phyloP scores from a whole-genome alignment of 345 rosid species.

The Limnanthes douglasii region DNA sequence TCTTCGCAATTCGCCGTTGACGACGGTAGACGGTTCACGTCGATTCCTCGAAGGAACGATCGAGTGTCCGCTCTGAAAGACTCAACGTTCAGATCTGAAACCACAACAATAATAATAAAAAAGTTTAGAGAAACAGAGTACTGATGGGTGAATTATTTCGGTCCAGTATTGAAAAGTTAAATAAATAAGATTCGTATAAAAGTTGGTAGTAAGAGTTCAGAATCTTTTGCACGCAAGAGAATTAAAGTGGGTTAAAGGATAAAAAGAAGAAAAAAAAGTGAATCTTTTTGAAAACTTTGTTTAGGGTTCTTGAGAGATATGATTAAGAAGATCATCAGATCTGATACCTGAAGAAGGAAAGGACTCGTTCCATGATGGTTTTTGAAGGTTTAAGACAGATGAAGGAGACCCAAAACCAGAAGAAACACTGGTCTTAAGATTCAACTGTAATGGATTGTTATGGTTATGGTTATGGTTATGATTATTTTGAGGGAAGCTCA shows the following conservation, averaged over 20 bases:
- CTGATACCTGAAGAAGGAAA: conserved; percentile 37
- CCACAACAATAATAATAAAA: conserved; percentile 8
- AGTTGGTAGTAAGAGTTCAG: too few relatives aligned
- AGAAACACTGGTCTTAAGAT: conserved; percentile 31
- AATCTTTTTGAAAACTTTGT: conserved; percentile 5
- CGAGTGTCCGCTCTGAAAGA: conserved; percentile 31
- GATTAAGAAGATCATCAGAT: conserved; percentile 4
- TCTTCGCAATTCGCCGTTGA: conserved; percentile 57
- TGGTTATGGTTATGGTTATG: too few relatives aligned
- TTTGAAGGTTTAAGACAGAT: conserved; percentile 18
- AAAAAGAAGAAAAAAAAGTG: not conserved
- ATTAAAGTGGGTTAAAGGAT: not conserved
- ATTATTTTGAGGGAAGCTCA: conserved; percentile 35
- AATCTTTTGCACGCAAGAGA: too few relatives aligned
- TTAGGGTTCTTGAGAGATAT: conserved; percentile 14
- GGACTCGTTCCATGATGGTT: conserved; percentile 42
- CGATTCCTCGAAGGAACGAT: conserved; percentile 58
- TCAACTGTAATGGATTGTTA: conserved; percentile 45
- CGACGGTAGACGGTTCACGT: conserved; percentile 74
- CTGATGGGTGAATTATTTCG: not conserved
- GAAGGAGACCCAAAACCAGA: conserved; percentile 21
- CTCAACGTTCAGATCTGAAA: conserved; percentile 66
- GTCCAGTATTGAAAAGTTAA: not conserved
- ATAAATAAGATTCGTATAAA: too few relatives aligned
- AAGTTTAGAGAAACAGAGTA: conserved; percentile 1